phyloP scores from a whole-genome alignment of 1,284 basidiomycete species.

The Ustilago curta region DNA sequence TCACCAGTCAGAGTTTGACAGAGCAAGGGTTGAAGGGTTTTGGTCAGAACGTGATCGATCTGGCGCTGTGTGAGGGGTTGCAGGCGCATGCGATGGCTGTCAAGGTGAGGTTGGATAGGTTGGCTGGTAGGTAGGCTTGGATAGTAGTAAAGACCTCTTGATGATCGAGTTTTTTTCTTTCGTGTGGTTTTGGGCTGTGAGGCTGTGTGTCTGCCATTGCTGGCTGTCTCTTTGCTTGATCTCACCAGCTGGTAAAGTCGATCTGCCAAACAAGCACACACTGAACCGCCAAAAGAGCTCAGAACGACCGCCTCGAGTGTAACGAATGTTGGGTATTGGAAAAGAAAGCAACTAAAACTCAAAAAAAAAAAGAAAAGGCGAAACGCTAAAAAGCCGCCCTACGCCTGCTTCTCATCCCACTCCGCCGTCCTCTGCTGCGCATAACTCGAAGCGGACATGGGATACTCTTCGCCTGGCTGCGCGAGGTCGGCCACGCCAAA shows the following conservation, averaged over 20 bases:
- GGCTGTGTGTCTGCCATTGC: too few relatives aligned
- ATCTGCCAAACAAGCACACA: too few relatives aligned
- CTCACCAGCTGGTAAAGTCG: too few relatives aligned
- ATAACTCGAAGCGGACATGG: not conserved
- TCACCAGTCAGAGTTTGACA: constrained; percentile 93
- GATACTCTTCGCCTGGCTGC: constrained; percentile 3
- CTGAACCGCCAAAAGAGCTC: too few relatives aligned
- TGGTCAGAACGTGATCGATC: constrained; percentile 87
- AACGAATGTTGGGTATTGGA: not conserved
- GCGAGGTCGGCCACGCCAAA: not conserved
- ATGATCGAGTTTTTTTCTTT: too few relatives aligned
- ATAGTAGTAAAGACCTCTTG: too few relatives aligned
- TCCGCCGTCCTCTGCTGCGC: not conserved
- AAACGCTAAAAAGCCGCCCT: too few relatives aligned
- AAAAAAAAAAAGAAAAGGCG: too few relatives aligned
- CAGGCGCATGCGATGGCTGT: constrained; percentile 84
- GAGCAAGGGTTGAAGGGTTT: constrained; percentile 80
- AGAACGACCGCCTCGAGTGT: too few relatives aligned
- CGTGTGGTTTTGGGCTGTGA: too few relatives aligned
- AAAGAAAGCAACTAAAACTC: too few relatives aligned
- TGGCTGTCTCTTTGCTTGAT: too few relatives aligned
- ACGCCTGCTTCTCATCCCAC: constrained; percentile 5
- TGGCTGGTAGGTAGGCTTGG: not conserved
- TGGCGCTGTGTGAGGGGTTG: constrained; percentile 94
- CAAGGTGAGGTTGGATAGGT: constrained; percentile 63